phyloP scores from a whole-genome alignment of 805 yeast species.

The Lachancea quebecensis region DNA sequence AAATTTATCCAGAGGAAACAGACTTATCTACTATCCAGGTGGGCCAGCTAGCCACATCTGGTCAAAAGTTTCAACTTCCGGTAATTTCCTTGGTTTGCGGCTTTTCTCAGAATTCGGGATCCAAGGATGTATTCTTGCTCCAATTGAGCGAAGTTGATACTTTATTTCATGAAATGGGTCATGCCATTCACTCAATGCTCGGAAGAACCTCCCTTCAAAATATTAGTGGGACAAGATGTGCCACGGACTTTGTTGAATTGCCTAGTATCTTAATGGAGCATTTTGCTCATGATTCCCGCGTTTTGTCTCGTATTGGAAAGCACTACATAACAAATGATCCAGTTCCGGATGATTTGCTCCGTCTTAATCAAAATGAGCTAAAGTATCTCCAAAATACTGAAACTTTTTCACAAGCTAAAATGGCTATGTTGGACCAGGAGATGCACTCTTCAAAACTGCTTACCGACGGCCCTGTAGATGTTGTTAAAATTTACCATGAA shows the following conservation, averaged over 20 bases:
- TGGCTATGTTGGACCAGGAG: constrained; percentile 83
- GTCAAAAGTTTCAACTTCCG: constrained; percentile 68
- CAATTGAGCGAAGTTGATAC: constrained; percentile 82
- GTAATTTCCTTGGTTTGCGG: constrained; percentile 86
- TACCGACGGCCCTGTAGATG: constrained; percentile 40
- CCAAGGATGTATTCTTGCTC: constrained; percentile 48
- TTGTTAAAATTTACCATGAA: constrained; percentile 56
- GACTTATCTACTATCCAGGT: constrained; percentile 33
- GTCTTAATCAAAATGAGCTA: constrained; percentile 44
- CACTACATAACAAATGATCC: constrained; percentile 59
- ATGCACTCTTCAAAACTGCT: constrained; percentile 47
- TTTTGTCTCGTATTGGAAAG: constrained; percentile 61
- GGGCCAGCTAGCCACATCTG: constrained; percentile 30
- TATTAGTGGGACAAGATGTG: constrained; percentile 90
- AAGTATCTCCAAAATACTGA: constrained; percentile 60
- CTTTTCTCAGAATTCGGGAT: constrained; percentile 42
- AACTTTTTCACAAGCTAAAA: constrained; percentile 75
- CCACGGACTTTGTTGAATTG: constrained; percentile 92
- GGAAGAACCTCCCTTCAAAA: constrained; percentile 88
- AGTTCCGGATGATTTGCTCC: constrained; percentile 45
- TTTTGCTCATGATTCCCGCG: constrained; percentile 77
- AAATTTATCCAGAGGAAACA: constrained; percentile 51
- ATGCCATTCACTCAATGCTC: constrained; percentile 95
- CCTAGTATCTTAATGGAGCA: constrained; percentile 97
- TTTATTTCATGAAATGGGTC: constrained; percentile 97